Evolutionary conservation across 1,284 basidiomycete species (phyloP), one percentile per base, ranked within the genome.

Genomic region (Austropuccinia psidii): DNA sequence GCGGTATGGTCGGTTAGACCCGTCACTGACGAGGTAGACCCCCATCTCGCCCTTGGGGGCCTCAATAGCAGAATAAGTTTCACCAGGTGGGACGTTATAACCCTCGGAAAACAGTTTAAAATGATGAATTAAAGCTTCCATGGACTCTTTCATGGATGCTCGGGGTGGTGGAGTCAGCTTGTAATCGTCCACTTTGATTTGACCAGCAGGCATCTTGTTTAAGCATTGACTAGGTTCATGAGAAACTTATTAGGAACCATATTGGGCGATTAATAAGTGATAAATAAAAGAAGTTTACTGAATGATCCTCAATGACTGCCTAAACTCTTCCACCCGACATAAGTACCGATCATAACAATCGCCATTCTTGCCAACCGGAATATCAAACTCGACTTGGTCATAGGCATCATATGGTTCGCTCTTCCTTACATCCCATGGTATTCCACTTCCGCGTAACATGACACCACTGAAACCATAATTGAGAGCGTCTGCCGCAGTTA

Each of bases 31-130:
- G 68, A 96, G 87, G 83, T 93, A 96, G 69, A 97, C 93, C 77
- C 85, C 93, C 94, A 98, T 98, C 84, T 98, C 93, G 75, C 94
- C 94, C 84, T 98, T 98, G 73, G 94, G 95, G 21, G 95, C 95
- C 83, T 98, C 95, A 78, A 98, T 98, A 4, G 95, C 93, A 69
- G 87, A 88, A 84, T 98, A 98, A 0, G 95, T 98, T 84, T 98
- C 95, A 39, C 95, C 86, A 39, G 94, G 90, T 19, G 95, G 95
- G n/a, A 98, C 95, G 35, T 90, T 90, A 84, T 93, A 98, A 24
- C 95, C 95, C 82, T 98, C 94, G 72, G 90, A 93, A 85, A 95
- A 98, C 78, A 80, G 78, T 85, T 98, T 98, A 85, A 98, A 98
- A 84, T 98, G 95, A 82, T 98, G 94, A 79, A 98, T 97, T 77